Base-by-base conservation (phyloP, 768 basidiomycete genomes). In the Pisolithus microcarpus region DNA sequence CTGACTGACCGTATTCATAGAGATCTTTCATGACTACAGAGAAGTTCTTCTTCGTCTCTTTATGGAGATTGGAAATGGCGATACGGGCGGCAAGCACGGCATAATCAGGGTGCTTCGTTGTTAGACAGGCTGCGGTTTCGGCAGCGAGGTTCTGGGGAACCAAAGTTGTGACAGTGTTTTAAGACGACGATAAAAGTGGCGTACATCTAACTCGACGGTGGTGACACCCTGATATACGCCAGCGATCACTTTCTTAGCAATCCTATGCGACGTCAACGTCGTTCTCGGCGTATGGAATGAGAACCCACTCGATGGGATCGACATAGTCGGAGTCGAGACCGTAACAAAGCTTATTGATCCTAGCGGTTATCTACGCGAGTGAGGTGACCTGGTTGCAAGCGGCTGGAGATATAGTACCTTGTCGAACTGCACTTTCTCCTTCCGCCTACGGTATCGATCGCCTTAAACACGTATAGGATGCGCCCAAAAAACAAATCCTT, bases 41-140 rank as follows among this genome's bases (percentile, higher is more conserved):
- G 66, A 99, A 98, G 59, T 73, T 89, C 76, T 98, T 98, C 75
- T 93, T 97, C 16, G 96, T 98, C 72, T 99, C 95, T 63, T 99
- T 98, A 80, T 99, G 96, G 10, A 98, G 73, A 65, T 98, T 99
- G 45, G 95, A 97, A 61, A 99, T 92, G 50, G 96, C 96, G 49
- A 99, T 98, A 52, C 96, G 91, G 19, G 96, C 96, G 5, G 96
- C 96, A 56, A 99, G 90, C 53, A 98, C 84, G 23, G 96, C 96
- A 61, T 99, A 99, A 66, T 99, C 96, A 7, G 95, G 93, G 63
- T 94, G 92, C 58, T 91, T 92, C 24, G 95, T 98, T 5, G 96
- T 98, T 54, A 98, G 82, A 66, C 86, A 97, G 0, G 96, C 96
- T 8, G 96, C 93, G 4, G 96, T 99, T 72, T 97, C 94, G 7